Conservation (phyloP, 2,329 filamentous ascomycete species). For the Simplicillium aogashimaense region DNA sequence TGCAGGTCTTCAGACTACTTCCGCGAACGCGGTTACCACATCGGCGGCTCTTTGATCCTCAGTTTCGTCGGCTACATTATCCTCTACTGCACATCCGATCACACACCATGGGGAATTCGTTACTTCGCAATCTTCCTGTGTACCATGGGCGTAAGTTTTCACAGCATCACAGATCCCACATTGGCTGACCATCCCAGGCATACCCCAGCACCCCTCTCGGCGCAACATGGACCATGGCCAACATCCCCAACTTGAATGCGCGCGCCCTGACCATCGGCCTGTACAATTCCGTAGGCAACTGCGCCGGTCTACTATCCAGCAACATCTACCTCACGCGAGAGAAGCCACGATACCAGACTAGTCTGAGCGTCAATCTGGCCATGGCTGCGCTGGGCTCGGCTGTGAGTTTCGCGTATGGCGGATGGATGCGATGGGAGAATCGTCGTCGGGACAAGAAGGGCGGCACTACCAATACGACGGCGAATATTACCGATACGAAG, state of each 20-base stretch:
- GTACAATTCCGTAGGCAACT: slow-evolving; percentile 3
- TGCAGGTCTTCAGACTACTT: background rate
- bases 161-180: too few species aligned
- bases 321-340: slow-evolving; percentile 4
- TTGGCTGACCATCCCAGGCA: slow-evolving; percentile 1
- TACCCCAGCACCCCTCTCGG: slow-evolving; percentile 4
- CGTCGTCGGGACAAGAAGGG: background rate
- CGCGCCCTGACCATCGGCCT: slow-evolving; percentile 3
- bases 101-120: slow-evolving; percentile 1
- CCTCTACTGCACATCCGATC: slow-evolving; percentile 1
- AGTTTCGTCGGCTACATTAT: slow-evolving; percentile 6
- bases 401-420: background rate
- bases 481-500: too few species aligned
- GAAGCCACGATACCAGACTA: slow-evolving; percentile 5
- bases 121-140: slow-evolving; percentile 8
- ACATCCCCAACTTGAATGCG: slow-evolving; percentile 6
- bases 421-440: slow-evolving; percentile 7
- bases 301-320: slow-evolving; percentile 3
- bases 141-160: slow-evolving; percentile 6
- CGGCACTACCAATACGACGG: too few species aligned
- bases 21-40: slow-evolving; percentile 4
- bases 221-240: slow-evolving; percentile 3
- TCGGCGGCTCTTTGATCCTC: slow-evolving; percentile 1
- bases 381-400: slow-evolving; percentile 1
- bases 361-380: slow-evolving; percentile 2